Base-by-base conservation (phyloP, 305 asterid genomes). In the Fraxinus paxiana region DNA sequence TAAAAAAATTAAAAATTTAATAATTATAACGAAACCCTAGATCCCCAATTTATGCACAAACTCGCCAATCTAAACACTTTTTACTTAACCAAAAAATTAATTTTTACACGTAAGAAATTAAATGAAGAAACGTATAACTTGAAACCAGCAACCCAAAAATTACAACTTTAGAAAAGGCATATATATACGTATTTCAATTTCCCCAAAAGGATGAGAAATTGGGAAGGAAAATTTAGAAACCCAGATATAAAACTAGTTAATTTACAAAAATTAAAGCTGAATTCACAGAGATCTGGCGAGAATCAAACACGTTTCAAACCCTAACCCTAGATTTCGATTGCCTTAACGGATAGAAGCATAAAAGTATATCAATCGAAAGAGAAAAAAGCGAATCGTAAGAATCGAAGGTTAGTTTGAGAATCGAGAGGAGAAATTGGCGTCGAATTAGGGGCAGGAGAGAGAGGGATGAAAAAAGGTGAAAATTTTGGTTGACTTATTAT, bases 301-400 rank as follows among this genome's bases (percentile, higher is more conserved):
- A 76, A 38, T 63, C 34, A 20, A 48, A 56, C 31, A 77, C 76
- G 77, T n/a, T 13, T 15, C 82, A 82, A 88, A 86, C 85, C 90
- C 88, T 86, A 88, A 80, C 83, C 90, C 88, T 84, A 88, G 80
- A 86, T 43, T 59, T 80, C 80, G 38, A 86, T 65, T 73, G 17
- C 33, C 15, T 51, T 0, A 2, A 84, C 73, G 17, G 80, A 43
- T 7, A 33, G 38, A 34, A 75, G 24, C 54, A 56, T 78, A 80
- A 84, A 31, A 43, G 71, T 24, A 82, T 56, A 79, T 77, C 87
- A 56, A 84, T 84, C 79, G 80, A 81, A 41, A 71, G 88, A 77
- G 41, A 70, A 82, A 12, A 73, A 22, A 33, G 13, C 12, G 71
- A 80, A 86, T 86, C 73, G 56, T 41, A 78, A 86, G 67, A 84